Evolutionary conservation across 352 stramenopile species (phyloP).

Genomic region (Phytophthora macrochlamydospora): DNA sequence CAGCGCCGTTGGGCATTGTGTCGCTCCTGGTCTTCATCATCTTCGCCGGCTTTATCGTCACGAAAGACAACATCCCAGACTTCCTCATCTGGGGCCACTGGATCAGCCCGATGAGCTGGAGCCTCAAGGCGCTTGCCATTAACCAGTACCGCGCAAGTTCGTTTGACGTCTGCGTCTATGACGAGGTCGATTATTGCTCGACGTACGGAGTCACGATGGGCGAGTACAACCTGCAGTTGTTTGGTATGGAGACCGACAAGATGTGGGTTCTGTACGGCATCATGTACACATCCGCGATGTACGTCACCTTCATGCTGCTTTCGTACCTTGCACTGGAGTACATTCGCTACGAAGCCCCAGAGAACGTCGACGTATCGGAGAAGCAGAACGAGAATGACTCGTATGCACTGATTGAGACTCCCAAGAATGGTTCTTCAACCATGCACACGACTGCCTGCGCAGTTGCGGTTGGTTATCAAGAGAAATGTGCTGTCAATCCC

Average conservation of each 20-base stretch:
- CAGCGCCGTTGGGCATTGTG: slow-evolving; percentile 31
- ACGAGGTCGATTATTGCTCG: slow-evolving; percentile 35
- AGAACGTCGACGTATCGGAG: slow-evolving; percentile 25
- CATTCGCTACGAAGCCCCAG: slow-evolving; percentile 17
- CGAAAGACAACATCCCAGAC: slow-evolving; percentile 42
- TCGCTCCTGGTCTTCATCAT: slow-evolving; percentile 43
- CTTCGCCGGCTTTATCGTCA: slow-evolving; percentile 54
- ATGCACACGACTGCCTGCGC: background rate
- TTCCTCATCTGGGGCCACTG: slow-evolving; percentile 56
- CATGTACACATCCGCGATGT: slow-evolving; percentile 17
- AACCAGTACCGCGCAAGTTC: slow-evolving; percentile 36
- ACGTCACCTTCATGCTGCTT: slow-evolving; percentile 28
- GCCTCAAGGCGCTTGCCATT: slow-evolving; percentile 36
- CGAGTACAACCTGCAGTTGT: slow-evolving; percentile 36
- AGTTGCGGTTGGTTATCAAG: slow-evolving; percentile 14
- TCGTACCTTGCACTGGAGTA: slow-evolving; percentile 18
- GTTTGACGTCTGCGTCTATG: slow-evolving; percentile 35
- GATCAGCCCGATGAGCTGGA: slow-evolving; percentile 59
- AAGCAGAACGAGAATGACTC: slow-evolving; percentile 9
- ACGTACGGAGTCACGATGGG: slow-evolving; percentile 33
- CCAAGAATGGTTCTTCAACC: slow-evolving; percentile 9
- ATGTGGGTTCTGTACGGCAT: slow-evolving; percentile 30
- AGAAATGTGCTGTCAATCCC: slow-evolving; percentile 18
- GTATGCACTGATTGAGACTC: slow-evolving; percentile 20
- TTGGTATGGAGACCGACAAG: slow-evolving; percentile 36